phyloP scores from a whole-genome alignment of 371 early-diverging fungal genomes.

The Apophysomyces ossiformis region DNA sequence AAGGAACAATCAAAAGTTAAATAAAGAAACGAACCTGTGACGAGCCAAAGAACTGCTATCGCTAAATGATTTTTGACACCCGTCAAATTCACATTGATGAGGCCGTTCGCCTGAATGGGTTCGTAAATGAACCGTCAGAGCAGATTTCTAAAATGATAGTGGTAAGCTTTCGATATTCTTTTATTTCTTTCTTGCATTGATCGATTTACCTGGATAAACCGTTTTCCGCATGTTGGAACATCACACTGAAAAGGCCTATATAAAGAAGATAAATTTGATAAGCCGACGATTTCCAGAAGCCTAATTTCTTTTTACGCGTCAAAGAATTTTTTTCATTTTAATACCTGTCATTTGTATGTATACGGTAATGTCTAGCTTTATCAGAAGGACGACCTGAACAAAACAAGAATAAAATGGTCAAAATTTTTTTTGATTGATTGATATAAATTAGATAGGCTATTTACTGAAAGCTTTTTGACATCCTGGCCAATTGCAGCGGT shows the following conservation, averaged over 20 bases:
- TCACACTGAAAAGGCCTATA: constrained; percentile 32
- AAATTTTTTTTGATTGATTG: not conserved
- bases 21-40: constrained; percentile 21
- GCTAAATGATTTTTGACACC: constrained; percentile 30
- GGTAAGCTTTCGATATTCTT: too few species aligned
- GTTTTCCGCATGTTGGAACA: constrained; percentile 25
- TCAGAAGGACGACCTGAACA: constrained; percentile 30
- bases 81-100: constrained; percentile 26
- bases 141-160: constrained; percentile 17
- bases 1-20: not conserved
- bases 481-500: constrained; percentile 29
- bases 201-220: constrained; percentile 34
- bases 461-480: constrained; percentile 32
- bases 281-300: not conserved
- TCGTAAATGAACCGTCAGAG: constrained; percentile 25
- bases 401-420: not conserved
- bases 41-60: constrained; percentile 36
- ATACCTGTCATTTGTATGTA: constrained; percentile 35
- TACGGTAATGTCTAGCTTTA: constrained; percentile 33
- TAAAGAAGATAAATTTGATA: not conserved
- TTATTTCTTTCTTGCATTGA: too few species aligned
- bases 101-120: constrained; percentile 36
- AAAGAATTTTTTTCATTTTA: too few species aligned
- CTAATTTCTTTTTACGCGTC: not conserved
- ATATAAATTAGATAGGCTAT: not conserved